These are phyloP conservation scores for Wallacemonas rigidus DNA, from an alignment of 208 protist genomes.

Conservation along the genomic window DNA sequence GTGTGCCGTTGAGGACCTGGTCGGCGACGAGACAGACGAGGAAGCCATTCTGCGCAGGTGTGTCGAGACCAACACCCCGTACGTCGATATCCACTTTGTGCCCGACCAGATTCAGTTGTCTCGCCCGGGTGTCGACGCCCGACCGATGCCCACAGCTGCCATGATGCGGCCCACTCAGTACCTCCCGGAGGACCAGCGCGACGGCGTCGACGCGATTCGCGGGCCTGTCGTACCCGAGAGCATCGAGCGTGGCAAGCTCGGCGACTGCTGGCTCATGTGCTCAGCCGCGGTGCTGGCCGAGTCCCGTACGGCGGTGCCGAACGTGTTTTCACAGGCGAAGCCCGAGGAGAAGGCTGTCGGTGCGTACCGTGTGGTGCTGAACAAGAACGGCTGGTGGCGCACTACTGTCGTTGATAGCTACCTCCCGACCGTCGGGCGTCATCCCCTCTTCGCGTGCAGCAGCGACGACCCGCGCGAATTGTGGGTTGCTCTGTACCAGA, in stretches of 20 bases:
- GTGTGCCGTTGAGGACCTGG: slow-evolving; percentile 21
- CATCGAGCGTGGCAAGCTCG: slow-evolving; percentile 56
- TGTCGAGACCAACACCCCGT: slow-evolving; percentile 30
- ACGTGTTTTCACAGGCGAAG: slow-evolving; percentile 23
- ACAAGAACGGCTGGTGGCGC: slow-evolving; percentile 70
- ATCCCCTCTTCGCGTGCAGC: slow-evolving; percentile 40
- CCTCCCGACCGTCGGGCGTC: slow-evolving; percentile 38
- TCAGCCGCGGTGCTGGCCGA: slow-evolving; percentile 47
- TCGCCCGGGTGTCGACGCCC: slow-evolving; percentile 36
- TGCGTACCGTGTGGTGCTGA: slow-evolving; percentile 57
- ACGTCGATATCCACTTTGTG: slow-evolving; percentile 50
- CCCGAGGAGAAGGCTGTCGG: slow-evolving; percentile 38
- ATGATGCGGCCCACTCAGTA: slow-evolving; percentile 37
- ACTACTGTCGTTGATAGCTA: slow-evolving; percentile 64
- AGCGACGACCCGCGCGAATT: slow-evolving; percentile 43
- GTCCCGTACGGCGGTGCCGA: slow-evolving; percentile 26
- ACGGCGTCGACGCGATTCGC: slow-evolving; percentile 27
- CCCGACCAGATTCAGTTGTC: slow-evolving; percentile 31
- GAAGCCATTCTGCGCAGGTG: slow-evolving; percentile 42
- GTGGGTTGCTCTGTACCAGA: slow-evolving; percentile 78
- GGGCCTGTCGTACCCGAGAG: slow-evolving; percentile 45
- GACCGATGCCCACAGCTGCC: slow-evolving; percentile 38
- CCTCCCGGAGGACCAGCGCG: slow-evolving; percentile 19
- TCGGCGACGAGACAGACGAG: slow-evolving; percentile 35
- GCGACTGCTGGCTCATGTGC: slow-evolving; percentile 68